phyloP scores from a whole-genome alignment of 257 asterid species.

The Lycium barbarum region DNA sequence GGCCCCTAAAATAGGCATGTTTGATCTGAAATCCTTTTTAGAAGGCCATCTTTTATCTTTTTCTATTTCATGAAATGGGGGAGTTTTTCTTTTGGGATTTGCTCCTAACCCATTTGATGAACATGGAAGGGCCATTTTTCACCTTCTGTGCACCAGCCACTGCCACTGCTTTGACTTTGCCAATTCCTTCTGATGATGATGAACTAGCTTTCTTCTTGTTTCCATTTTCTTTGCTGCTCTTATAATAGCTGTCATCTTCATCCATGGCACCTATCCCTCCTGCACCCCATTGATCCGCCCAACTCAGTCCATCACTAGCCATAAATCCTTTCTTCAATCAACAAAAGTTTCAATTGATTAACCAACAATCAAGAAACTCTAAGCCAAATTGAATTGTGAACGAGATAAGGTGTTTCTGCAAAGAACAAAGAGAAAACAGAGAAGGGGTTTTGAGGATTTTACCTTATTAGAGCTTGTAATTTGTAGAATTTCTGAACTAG shows the following conservation, averaged over 20 bases:
- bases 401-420: background rate
- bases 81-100: conserved; percentile 65
- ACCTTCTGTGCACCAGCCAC: conserved; percentile 65
- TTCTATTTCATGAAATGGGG: conserved; percentile 46
- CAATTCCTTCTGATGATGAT: conserved; percentile 50
- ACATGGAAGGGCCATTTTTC: conserved; percentile 61
- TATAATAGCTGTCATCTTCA: conserved; percentile 43
- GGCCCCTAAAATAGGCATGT: background rate
- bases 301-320: conserved; percentile 77
- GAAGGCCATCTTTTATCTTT: background rate
- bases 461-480: background rate
- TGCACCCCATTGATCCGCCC: conserved; percentile 99
- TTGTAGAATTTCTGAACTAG: background rate
- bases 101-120: conserved; percentile 77
- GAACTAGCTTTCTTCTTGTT: conserved; percentile 44
- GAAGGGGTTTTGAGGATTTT: background rate
- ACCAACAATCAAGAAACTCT: background rate
- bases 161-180: conserved; percentile 72
- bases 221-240: conserved; percentile 45
- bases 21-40: background rate
- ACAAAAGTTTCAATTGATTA: background rate
- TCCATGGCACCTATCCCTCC: conserved; percentile 86
- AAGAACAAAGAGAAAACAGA: conserved; percentile 18
- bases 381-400: background rate
- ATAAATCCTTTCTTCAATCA: conserved; percentile 35